A percentile compares a stretch with the other conserved stretches of the same genome.
phyloP scores from a whole-genome alignment of 208 protist species.

The Trypanosomatidae sp. region DNA sequence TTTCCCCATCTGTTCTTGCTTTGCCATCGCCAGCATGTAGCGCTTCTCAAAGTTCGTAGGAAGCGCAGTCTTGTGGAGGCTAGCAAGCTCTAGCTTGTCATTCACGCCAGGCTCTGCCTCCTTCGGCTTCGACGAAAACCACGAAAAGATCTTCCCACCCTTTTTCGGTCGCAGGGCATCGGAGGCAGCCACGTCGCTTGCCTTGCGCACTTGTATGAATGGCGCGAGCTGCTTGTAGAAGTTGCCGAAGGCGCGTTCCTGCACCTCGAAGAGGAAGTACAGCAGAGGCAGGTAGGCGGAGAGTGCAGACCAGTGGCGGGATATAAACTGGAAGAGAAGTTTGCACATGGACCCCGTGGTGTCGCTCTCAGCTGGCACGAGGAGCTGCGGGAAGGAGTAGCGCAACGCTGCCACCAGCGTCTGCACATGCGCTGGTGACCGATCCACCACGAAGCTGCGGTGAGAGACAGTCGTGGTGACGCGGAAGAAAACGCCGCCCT shows the following conservation, averaged over 20 bases:
- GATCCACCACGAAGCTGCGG: constrained; percentile 25
- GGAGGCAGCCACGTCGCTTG: constrained; percentile 14
- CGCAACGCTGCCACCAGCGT: constrained; percentile 27
- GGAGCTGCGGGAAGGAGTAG: constrained; percentile 25
- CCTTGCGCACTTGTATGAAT: constrained; percentile 7
- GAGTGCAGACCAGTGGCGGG: constrained; percentile 17
- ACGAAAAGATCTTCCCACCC: constrained; percentile 23
- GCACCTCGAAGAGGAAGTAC: constrained; percentile 32
- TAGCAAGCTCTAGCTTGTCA: constrained; percentile 24
- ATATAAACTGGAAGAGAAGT: constrained; percentile 22
- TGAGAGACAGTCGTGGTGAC: constrained; percentile 13
- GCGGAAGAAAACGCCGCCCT: constrained; percentile 12
- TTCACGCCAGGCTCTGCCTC: constrained; percentile 24
- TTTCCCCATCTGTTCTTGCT: constrained; percentile 20
- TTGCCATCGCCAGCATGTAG: constrained; percentile 24
- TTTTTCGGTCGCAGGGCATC: constrained; percentile 26
- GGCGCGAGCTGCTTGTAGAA: constrained; percentile 25
- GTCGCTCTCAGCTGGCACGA: constrained; percentile 15
- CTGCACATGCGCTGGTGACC: constrained; percentile 21
- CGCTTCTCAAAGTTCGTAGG: constrained; percentile 18
- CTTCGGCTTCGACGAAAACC: constrained; percentile 31
- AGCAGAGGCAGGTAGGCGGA: constrained; percentile 24
- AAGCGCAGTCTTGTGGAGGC: constrained; percentile 7
- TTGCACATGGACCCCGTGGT: constrained; percentile 1
- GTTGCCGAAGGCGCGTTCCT: constrained; percentile 11